These are phyloP conservation scores for Obba rivulosa DNA, from an alignment of 768 basidiomycete genomes.

Conservation along the genomic window DNA sequence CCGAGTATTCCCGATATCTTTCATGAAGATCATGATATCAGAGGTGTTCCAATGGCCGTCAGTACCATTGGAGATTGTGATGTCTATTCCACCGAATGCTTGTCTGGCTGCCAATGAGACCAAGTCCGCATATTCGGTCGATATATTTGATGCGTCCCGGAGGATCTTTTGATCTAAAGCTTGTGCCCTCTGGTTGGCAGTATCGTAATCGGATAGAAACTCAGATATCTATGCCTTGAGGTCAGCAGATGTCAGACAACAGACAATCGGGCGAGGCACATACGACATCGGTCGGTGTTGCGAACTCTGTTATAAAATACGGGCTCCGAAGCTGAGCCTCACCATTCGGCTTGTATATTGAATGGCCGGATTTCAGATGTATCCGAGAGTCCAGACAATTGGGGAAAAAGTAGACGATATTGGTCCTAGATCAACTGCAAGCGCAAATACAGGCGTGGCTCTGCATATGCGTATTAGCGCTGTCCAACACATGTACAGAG, in stretches of 20 bases:
- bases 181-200: constrained; percentile 12
- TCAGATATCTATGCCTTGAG: constrained; percentile 11
- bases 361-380: constrained; percentile 20
- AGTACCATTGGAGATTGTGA: constrained; percentile 16
- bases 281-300: constrained; percentile 4
- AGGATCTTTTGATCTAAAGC: constrained; percentile 19
- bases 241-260: neutral
- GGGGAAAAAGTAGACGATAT: constrained; percentile 14
- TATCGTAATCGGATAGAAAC: constrained; percentile 15
- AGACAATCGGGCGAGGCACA: neutral
- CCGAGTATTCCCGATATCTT: constrained; percentile 2
- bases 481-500: too few relatives aligned
- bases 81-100: constrained; percentile 19
- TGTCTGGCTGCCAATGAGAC: constrained; percentile 23
- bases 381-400: constrained; percentile 24
- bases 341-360: constrained; percentile 12
- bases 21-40: constrained; percentile 19
- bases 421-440: constrained; percentile 22
- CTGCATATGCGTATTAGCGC: too few relatives aligned
- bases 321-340: constrained; percentile 11
- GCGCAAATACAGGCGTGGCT: constrained; percentile 15
- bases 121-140: constrained; percentile 19
- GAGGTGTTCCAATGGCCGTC: constrained; percentile 13
- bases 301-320: constrained; percentile 9
- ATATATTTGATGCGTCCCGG: constrained; percentile 15